Evolutionary conservation across 164 flowering plant species (phyloP).

Genomic region (Berberis thunbergii): DNA sequence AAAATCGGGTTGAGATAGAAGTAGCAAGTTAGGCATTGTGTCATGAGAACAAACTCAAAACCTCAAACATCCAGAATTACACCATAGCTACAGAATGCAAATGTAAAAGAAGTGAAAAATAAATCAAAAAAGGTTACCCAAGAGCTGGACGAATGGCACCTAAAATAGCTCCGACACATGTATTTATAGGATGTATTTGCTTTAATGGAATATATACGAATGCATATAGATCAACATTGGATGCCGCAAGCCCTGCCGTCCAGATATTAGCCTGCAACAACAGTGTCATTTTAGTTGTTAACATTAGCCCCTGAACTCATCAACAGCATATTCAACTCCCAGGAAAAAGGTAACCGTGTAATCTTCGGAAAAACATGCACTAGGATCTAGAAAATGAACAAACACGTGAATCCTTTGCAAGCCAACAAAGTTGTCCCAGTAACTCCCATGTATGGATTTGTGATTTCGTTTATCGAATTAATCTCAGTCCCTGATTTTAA

Average conservation of each 20-base stretch:
- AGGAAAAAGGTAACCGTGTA: too few species aligned
- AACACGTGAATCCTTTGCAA: constrained; percentile 46
- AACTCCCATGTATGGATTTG: constrained; percentile 39
- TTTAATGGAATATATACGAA: constrained; percentile 89
- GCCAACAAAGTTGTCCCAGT: constrained; percentile 79
- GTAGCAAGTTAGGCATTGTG: too few species aligned
- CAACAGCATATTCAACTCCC: background rate
- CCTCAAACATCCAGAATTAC: background rate
- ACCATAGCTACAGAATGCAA: background rate
- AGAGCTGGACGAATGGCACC: constrained; percentile 98
- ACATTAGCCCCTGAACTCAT: constrained; percentile 21
- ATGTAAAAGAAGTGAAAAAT: background rate
- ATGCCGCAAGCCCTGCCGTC: constrained; percentile 94
- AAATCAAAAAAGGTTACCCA: constrained; percentile 43
- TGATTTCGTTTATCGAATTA: too few species aligned
- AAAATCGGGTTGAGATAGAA: too few species aligned
- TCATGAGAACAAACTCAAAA: too few species aligned
- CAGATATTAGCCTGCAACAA: constrained; percentile 79
- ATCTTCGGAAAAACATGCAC: background rate
- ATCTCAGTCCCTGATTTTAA: too few species aligned
- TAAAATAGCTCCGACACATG: constrained; percentile 99
- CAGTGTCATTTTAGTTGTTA: constrained; percentile 43
- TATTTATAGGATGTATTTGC: constrained; percentile 90
- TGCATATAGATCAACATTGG: constrained; percentile 83
- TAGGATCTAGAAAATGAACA: background rate